These are phyloP conservation scores for Neoarthrinium moseri DNA, from an alignment of 2,329 filamentous ascomycete species.

Conservation along the genomic window DNA sequence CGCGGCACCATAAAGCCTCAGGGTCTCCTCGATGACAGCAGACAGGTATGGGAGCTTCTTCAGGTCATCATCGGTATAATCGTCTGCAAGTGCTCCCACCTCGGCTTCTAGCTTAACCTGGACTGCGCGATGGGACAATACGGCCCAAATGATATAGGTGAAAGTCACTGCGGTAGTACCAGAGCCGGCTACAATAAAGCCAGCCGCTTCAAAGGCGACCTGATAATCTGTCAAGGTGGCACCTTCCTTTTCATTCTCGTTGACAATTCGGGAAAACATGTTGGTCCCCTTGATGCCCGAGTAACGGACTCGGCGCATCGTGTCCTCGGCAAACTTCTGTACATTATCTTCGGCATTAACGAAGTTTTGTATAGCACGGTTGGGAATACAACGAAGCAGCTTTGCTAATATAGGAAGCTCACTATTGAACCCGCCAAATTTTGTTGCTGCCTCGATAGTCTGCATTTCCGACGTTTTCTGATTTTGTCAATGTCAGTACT, in stretches of 20 bases:
- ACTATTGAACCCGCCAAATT: neutral
- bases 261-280: conserved; percentile 1
- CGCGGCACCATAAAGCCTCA: conserved; percentile 31
- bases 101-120: conserved; percentile 17
- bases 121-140: conserved; percentile 11
- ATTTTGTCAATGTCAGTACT: neutral
- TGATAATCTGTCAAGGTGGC: neutral
- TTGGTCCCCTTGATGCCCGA: neutral
- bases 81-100: conserved; percentile 17
- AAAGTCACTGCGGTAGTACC: conserved; percentile 38
- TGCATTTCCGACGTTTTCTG: conserved; percentile 40
- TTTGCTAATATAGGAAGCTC: neutral
- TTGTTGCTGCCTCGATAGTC: conserved; percentile 32
- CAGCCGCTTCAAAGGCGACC: neutral
- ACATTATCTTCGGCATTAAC: neutral
- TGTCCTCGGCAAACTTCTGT: neutral
- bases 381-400: neutral
- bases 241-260: neutral
- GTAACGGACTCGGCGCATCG: neutral
- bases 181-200: conserved; percentile 35
- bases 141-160: conserved; percentile 33
- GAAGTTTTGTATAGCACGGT: neutral
- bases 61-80: conserved; percentile 28
- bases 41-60: conserved; percentile 32
- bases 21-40: conserved; percentile 24